These are phyloP conservation scores for Vigna nakashimae DNA, from an alignment of 306 rosid species.

Conservation along the genomic window DNA sequence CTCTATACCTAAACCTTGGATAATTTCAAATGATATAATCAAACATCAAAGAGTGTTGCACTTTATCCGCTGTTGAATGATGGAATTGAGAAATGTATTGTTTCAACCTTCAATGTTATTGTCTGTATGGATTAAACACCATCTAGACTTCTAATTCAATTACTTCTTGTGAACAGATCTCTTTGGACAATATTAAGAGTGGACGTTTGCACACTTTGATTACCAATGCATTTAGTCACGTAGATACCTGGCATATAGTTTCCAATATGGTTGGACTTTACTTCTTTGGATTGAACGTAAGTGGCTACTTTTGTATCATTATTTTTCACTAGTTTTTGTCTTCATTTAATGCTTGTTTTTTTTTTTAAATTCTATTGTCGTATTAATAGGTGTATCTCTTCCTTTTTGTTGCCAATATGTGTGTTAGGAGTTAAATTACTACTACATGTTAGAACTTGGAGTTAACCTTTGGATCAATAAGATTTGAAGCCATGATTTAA, in stretches of 20 bases:
- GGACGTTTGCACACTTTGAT: conserved; percentile 90
- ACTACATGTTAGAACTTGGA: background rate
- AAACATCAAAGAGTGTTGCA: conserved; percentile 33
- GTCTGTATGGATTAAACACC: conserved; percentile 36
- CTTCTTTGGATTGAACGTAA: conserved; percentile 86
- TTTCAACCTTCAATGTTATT: conserved; percentile 32
- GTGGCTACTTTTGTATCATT: conserved; percentile 42
- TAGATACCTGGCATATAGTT: conserved; percentile 60
- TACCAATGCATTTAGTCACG: conserved; percentile 91
- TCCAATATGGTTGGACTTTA: conserved; percentile 88
- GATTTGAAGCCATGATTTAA: background rate
- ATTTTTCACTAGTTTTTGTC: conserved; percentile 12
- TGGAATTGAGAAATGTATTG: conserved; percentile 18
- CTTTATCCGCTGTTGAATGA: conserved; percentile 37
- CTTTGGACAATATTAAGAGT: conserved; percentile 68
- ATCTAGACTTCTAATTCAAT: conserved; percentile 44
- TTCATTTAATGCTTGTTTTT: background rate
- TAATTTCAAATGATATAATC: background rate
- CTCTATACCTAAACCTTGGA: background rate
- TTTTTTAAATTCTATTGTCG: background rate
- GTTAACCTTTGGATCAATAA: conserved; percentile 8
- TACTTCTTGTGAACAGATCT: conserved; percentile 64
- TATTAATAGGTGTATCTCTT: background rate
- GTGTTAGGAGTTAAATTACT: background rate
- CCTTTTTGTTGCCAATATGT: background rate